These are phyloP conservation scores for Flaveria linearis DNA, from an alignment of 129 eudicot species.

Conservation along the genomic window DNA sequence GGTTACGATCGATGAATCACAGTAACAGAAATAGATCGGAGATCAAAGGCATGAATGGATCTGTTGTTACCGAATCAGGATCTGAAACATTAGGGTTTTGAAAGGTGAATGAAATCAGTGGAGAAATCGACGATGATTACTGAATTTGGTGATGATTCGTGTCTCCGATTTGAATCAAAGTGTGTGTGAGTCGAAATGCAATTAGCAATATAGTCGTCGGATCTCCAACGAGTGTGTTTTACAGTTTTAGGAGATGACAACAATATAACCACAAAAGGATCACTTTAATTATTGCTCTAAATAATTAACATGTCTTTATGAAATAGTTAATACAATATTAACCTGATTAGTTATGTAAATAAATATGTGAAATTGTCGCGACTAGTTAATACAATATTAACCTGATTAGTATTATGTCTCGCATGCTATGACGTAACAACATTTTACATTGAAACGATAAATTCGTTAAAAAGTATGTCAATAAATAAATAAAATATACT, in stretches of 20 bases:
- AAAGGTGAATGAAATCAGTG: conserved; percentile 9
- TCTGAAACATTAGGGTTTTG: conserved; percentile 29
- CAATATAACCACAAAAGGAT: conserved; percentile 6
- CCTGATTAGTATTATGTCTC: too few relatives aligned
- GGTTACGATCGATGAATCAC: conserved; percentile 23
- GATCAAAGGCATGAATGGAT: conserved; percentile 2
- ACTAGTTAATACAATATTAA: too few relatives aligned
- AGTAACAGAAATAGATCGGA: conserved; percentile 22
- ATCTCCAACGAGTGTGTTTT: conserved; percentile 12
- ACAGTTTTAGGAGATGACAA: conserved; percentile 22
- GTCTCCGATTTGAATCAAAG: conserved; percentile 21
- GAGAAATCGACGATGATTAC: conserved; percentile 21
- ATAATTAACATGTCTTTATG: neutral
- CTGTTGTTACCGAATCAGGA: conserved; percentile 22
- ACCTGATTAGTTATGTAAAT: too few relatives aligned
- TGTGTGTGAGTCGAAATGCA: conserved; percentile 4
- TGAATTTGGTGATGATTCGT: conserved; percentile 17
- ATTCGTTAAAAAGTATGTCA: too few relatives aligned
- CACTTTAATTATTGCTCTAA: conserved; percentile 6
- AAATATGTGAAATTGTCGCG: too few relatives aligned
- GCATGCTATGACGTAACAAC: too few relatives aligned
- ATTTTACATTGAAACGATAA: too few relatives aligned
- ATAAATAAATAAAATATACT: too few relatives aligned
- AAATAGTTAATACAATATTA: too few relatives aligned
- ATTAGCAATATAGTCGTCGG: conserved; percentile 23